Base-by-base conservation (phyloP, 2,329 filamentous ascomycete genomes). In the Pseudogymnoascus sp. region DNA sequence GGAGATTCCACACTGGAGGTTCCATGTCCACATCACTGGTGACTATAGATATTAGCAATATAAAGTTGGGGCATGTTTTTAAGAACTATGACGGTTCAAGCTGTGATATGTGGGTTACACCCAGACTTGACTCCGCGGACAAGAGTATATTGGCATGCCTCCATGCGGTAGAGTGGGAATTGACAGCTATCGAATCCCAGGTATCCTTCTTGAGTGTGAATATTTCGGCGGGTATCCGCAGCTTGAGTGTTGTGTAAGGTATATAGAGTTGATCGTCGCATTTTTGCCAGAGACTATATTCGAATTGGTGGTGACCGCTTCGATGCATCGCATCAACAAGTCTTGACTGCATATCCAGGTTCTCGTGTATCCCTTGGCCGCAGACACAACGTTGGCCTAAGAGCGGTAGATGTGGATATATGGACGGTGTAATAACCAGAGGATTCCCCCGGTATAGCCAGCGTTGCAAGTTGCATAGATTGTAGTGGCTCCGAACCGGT, bases 381-480 rank as follows among this genome's bases (percentile, higher is more conserved):
- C 10, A 11, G 25, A 34, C 50, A 56, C 28, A 34, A 31, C 50
- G 50, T 56, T 11, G 12, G 12, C 3, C 50, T 56, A 18, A 5
- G 25, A 11, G 50, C 16, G 28, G n/a, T 18, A 56, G 50, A 56
- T 34, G 50, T 56, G 50, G 50, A 56, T 56, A 56, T 61, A 60
- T 63, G 16, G 25, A 44, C 14, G 59, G 38, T 44, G 42, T 50
- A 62, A 50, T 62, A 62, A 7, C 60, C 60, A 62, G 44, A 16
- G 28, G 18, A 46, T n/a, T 28, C 11, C 37, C 38, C 14, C 10
- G 60, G 14, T 62, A 34, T 59, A 62, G 42, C 60, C 50, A 40
- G 59, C n/a, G 42, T 63, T 59, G 61, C 53, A 59, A 37, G 18
- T 60, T 61, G 61, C n/a, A 36, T 31, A 28, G 34, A 63, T 56